Conservation (phyloP, 495 filamentous ascomycete genomes). For the Penicillium antarcticum region DNA sequence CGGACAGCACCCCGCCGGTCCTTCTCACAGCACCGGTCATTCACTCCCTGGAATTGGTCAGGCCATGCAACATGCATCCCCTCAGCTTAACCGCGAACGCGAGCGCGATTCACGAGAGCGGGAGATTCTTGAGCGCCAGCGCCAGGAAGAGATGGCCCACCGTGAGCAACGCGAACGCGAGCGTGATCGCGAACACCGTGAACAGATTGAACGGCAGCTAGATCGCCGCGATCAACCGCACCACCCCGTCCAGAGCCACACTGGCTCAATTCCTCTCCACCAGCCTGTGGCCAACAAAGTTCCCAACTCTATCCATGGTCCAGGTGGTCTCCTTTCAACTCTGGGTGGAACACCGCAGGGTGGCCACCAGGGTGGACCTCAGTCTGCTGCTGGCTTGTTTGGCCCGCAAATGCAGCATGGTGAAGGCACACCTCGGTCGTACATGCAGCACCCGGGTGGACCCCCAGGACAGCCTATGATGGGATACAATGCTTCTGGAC, state of each 20-base stretch:
- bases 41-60: conserved; percentile 51
- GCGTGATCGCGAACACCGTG: conserved; percentile 35
- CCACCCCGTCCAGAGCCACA: conserved; percentile 77
- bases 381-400: conserved; percentile 67
- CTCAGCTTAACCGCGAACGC: conserved; percentile 51
- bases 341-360: conserved; percentile 56
- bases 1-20: conserved; percentile 39
- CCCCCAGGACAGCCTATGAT: conserved; percentile 59
- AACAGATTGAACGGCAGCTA: conserved; percentile 51
- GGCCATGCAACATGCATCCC: conserved; percentile 50
- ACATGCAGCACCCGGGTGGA: conserved; percentile 60
- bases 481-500: conserved; percentile 45
- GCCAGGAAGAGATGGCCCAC: conserved; percentile 57
- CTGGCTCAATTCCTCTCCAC: conserved; percentile 80
- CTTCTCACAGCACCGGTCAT: conserved; percentile 44
- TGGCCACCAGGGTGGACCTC: conserved; percentile 53
- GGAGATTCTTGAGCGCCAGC: conserved; percentile 47
- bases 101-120: conserved; percentile 51
- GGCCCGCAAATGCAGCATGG: conserved; percentile 62
- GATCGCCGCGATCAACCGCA: conserved; percentile 53
- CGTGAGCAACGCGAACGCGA: conserved; percentile 59
- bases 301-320: conserved; percentile 77
- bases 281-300: conserved; percentile 85
- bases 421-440: conserved; percentile 57
- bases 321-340: conserved; percentile 79